Percentiles rank a stretch among this genome's conserved stretches.
Evolutionary conservation across 2,329 filamentous ascomycete genomes (phyloP).

Genomic region (Fusarium veterinarium): DNA sequence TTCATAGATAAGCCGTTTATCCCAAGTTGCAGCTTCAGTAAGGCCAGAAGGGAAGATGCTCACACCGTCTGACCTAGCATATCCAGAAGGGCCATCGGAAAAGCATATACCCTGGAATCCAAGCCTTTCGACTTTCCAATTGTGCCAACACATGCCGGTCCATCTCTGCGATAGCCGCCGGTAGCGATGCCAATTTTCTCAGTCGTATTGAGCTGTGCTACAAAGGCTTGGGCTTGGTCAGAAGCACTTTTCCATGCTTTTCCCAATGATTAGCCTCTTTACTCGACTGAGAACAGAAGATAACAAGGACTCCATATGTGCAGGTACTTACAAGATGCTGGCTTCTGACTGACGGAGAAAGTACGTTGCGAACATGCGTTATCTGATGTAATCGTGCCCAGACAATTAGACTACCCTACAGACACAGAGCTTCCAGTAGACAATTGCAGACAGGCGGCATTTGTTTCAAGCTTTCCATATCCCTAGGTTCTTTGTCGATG

Average conservation of each 20-base stretch:
- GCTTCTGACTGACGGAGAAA: not conserved
- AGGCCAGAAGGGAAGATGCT: slow-evolving; percentile 65
- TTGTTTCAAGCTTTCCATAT: too few species aligned
- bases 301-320: not conserved
- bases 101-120: slow-evolving; percentile 57
- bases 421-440: too few species aligned
- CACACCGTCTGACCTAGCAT: slow-evolving; percentile 51
- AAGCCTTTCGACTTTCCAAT: slow-evolving; percentile 50
- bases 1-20: slow-evolving; percentile 70
- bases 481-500: too few species aligned
- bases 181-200: slow-evolving; percentile 49
- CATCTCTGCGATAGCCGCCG: slow-evolving; percentile 38
- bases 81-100: slow-evolving; percentile 48
- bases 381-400: too few species aligned
- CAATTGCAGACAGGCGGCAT: too few species aligned
- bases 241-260: not conserved
- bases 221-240: not conserved
- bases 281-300: not conserved
- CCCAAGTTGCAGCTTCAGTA: slow-evolving; percentile 72
- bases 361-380: too few species aligned
- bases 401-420: too few species aligned
- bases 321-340: not conserved
- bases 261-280: not conserved
- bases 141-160: slow-evolving; percentile 34
- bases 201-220: slow-evolving; percentile 39